These are phyloP conservation scores for Picea abies DNA, from an alignment of 83 land plant species.

Conservation along the genomic window DNA sequence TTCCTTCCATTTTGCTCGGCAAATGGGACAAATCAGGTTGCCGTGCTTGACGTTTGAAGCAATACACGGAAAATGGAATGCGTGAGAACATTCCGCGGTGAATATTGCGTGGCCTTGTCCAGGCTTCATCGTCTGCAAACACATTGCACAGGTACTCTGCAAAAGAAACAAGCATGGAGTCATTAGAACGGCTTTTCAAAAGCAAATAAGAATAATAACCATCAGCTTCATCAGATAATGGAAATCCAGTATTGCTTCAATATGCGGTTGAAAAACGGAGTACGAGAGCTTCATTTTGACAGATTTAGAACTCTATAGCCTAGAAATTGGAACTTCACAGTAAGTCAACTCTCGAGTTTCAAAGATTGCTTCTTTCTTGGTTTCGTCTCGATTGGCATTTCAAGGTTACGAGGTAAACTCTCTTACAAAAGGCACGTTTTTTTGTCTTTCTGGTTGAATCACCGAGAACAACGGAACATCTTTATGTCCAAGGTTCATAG, in stretches of 20 bases:
- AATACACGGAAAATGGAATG: constrained; percentile 89
- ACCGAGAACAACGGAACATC: not conserved
- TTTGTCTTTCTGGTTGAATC: not conserved
- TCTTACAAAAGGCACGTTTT: no score
- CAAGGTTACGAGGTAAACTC: constrained; percentile 10
- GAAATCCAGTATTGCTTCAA: not conserved
- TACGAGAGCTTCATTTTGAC: not conserved
- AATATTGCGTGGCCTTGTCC: constrained; percentile 79
- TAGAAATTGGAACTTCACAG: not conserved
- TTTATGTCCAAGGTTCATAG: not conserved
- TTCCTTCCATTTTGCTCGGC: constrained; percentile 72
- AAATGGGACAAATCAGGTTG: constrained; percentile 72
- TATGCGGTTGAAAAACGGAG: not conserved
- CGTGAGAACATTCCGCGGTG: constrained; percentile 91
- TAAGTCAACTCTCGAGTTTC: not conserved
- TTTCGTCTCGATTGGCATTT: constrained; percentile 1
- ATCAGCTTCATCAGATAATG: no score
- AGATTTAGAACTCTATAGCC: not conserved
- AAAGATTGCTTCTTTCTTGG: not conserved
- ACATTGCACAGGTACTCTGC: constrained; percentile 66
- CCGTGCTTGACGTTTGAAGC: constrained; percentile 59
- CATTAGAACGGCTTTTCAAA: not conserved
- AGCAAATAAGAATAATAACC: no score
- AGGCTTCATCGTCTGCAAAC: constrained; percentile 67
- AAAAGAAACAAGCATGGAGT: not conserved